These are phyloP conservation scores for Psilocybe subaeruginosa DNA, from an alignment of 768 basidiomycete species.

Conservation along the genomic window DNA sequence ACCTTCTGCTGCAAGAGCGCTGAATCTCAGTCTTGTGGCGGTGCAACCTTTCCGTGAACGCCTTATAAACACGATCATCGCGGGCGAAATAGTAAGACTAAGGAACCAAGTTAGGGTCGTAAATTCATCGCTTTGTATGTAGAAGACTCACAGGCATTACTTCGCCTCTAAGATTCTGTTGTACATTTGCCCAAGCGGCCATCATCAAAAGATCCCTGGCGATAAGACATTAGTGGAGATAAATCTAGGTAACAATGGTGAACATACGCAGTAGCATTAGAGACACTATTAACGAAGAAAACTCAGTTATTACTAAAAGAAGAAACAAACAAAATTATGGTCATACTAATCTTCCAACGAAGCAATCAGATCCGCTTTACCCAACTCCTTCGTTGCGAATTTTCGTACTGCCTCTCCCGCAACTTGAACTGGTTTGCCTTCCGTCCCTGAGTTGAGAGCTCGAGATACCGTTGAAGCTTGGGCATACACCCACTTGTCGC, in stretches of 20 bases:
- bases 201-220: slow-evolving; percentile 75
- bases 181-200: slow-evolving; percentile 74
- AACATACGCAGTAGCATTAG: slow-evolving; percentile 76
- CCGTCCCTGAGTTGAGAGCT: slow-evolving; percentile 68
- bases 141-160: slow-evolving; percentile 66
- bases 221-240: not conserved
- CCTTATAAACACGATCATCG: slow-evolving; percentile 83
- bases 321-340: slow-evolving; percentile 18
- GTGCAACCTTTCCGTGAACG: slow-evolving; percentile 57
- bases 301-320: slow-evolving; percentile 2
- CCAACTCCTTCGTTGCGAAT: slow-evolving; percentile 87
- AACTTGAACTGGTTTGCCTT: slow-evolving; percentile 73
- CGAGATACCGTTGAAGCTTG: slow-evolving; percentile 70
- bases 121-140: not conserved
- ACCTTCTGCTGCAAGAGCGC: slow-evolving; percentile 49
- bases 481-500: slow-evolving; percentile 84
- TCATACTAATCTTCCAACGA: slow-evolving; percentile 88
- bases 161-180: slow-evolving; percentile 61
- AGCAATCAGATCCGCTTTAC: slow-evolving; percentile 76
- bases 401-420: slow-evolving; percentile 79
- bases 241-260: not conserved
- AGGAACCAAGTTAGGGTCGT: not conserved
- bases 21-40: slow-evolving; percentile 49
- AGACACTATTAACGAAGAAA: slow-evolving; percentile 51
- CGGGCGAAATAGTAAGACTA: slow-evolving; percentile 93